Conservation (phyloP, 108 stramenopile genomes). For the Discostella stelligeroides region DNA sequence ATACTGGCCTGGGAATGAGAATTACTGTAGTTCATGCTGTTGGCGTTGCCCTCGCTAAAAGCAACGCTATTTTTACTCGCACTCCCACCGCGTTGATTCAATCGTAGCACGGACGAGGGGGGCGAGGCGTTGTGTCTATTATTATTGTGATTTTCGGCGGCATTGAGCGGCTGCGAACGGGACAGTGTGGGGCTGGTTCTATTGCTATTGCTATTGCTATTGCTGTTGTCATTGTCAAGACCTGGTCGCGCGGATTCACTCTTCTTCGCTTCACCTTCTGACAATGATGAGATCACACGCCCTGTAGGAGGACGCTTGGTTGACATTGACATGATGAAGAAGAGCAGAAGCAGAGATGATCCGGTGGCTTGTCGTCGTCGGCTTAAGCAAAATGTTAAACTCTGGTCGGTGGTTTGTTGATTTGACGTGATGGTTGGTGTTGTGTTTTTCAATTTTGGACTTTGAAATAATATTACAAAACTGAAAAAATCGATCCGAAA, state of each 20-base stretch:
- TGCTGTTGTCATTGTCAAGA: background rate
- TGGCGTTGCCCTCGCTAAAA: background rate
- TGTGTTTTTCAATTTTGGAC: too few species aligned
- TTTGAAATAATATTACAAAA: too few species aligned
- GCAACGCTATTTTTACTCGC: conserved; percentile 6
- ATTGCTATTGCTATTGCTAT: background rate
- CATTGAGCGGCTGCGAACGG: background rate
- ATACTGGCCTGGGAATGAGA: too few species aligned
- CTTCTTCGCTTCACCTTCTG: too few species aligned
- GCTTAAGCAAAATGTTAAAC: too few species aligned
- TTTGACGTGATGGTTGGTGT: too few species aligned
- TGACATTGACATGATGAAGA: too few species aligned
- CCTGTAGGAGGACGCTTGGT: background rate
- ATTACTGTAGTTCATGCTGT: background rate
- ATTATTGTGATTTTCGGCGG: background rate
- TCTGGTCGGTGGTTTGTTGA: too few species aligned
- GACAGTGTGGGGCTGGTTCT: background rate
- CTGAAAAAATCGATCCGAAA: too few species aligned
- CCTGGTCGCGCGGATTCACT: too few species aligned
- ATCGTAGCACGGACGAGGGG: background rate
- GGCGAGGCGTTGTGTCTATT: background rate
- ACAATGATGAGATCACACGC: background rate
- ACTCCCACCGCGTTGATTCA: background rate
- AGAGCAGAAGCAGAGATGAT: too few species aligned
- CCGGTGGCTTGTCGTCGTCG: too few species aligned